Percentiles rank a stretch among this genome's conserved stretches.
Conservation (phyloP, 805 yeast genomes). For the Suhomyces sp. region DNA sequence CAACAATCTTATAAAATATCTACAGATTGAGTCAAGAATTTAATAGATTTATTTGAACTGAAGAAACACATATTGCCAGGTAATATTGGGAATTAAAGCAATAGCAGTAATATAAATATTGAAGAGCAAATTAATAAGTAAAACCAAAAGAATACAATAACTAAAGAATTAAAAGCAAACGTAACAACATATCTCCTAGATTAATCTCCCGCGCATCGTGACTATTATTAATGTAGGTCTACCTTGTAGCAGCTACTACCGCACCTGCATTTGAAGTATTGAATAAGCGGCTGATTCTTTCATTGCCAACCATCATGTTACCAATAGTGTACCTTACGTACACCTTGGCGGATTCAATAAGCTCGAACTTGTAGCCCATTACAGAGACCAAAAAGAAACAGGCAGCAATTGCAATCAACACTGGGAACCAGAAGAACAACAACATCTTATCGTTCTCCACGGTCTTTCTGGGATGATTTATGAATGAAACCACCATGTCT, state of each 20-base stretch:
- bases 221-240: neutral
- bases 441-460: conserved; percentile 76
- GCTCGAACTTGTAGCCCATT: conserved; percentile 37
- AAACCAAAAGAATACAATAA: neutral
- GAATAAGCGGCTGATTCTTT: conserved; percentile 38
- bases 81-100: neutral
- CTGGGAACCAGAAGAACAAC: conserved; percentile 88
- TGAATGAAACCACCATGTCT: conserved; percentile 41
- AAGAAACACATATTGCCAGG: neutral
- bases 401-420: conserved; percentile 54
- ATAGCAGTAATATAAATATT: neutral
- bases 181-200: neutral
- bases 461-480: conserved; percentile 45
- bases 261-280: conserved; percentile 4
- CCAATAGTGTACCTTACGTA: conserved; percentile 37
- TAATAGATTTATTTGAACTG: neutral
- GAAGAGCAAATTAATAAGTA: neutral
- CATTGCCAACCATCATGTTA: conserved; percentile 42
- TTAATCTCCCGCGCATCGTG: neutral
- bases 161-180: neutral
- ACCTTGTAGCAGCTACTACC: neutral
- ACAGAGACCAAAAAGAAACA: conserved; percentile 44
- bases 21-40: too few species aligned
- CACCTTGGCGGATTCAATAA: conserved; percentile 33
- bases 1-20: neutral